These are phyloP conservation scores for Aulographum hederae DNA, from an alignment of 2,329 filamentous ascomycete species.

Conservation along the genomic window DNA sequence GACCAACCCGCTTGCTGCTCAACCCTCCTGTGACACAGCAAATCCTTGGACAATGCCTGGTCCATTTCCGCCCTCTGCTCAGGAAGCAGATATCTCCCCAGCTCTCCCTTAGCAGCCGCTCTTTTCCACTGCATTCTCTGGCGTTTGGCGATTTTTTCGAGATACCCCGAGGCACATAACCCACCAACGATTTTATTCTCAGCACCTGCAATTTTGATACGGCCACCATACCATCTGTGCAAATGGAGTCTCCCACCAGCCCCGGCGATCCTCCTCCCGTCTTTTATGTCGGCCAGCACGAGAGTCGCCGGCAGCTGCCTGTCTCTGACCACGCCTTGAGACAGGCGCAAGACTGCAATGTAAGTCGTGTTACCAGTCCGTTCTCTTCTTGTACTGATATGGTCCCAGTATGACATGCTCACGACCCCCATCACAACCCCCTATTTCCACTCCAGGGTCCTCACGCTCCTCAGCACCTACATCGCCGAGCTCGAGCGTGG, in stretches of 20 bases:
- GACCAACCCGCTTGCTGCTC: no score
- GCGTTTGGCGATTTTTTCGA: no score
- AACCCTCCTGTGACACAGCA: no score
- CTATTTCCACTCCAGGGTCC: slow-evolving; percentile 51
- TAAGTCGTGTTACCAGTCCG: slow-evolving; percentile 21
- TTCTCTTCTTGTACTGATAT: slow-evolving; percentile 4
- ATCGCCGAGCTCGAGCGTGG: slow-evolving; percentile 26
- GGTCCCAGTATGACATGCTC: slow-evolving; percentile 55
- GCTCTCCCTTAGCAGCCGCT: no score
- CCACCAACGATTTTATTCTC: no score
- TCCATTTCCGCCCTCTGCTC: no score
- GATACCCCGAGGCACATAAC: no score
- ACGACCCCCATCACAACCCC: slow-evolving; percentile 62
- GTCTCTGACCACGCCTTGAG: slow-evolving; percentile 46
- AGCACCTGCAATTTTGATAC: no score
- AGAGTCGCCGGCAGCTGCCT: slow-evolving; percentile 41
- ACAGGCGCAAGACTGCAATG: slow-evolving; percentile 49
- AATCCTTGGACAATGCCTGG: no score
- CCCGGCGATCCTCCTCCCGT: background rate
- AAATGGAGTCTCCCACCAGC: background rate
- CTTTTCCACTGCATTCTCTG: no score
- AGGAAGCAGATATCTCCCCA: no score
- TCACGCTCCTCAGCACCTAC: slow-evolving; percentile 41
- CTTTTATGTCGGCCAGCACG: slow-evolving; percentile 61
- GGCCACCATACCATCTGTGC: no score